A percentile compares a stretch with the other conserved stretches of the same genome.
These are phyloP conservation scores for Cicer yamashitae DNA, from an alignment of 306 rosid genomes.

Conservation along the genomic window DNA sequence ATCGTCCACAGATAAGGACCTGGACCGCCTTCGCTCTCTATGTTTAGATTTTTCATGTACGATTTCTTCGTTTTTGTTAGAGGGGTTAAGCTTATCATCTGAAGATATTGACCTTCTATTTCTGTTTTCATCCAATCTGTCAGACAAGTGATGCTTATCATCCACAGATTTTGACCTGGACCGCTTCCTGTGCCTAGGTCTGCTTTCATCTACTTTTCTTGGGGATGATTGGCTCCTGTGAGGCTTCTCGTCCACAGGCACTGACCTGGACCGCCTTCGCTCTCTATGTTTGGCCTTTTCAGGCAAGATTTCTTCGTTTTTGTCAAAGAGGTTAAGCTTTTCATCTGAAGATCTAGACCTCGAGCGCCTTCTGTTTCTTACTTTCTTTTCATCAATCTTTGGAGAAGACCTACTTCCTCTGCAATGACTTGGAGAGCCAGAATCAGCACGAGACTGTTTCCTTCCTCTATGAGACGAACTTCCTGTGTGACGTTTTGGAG, in stretches of 20 bases:
- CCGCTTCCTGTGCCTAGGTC: constrained; percentile 63
- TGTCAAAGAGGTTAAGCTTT: constrained; percentile 52
- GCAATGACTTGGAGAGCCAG: constrained; percentile 68
- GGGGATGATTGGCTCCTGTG: constrained; percentile 62
- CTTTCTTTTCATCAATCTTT: constrained; percentile 63
- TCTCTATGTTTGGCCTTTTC: constrained; percentile 68
- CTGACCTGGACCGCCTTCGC: constrained; percentile 76
- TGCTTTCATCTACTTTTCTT: constrained; percentile 64
- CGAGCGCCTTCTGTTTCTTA: constrained; percentile 69
- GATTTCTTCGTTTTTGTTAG: constrained; percentile 58
- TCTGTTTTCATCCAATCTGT: constrained; percentile 55
- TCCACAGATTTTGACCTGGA: constrained; percentile 87
- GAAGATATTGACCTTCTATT: constrained; percentile 63
- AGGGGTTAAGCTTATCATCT: constrained; percentile 57
- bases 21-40: constrained; percentile 70
- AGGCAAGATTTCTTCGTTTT: constrained; percentile 54
- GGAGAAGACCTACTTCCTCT: constrained; percentile 76
- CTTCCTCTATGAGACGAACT: constrained; percentile 70
- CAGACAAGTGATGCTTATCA: constrained; percentile 55
- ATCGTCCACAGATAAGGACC: constrained; percentile 73
- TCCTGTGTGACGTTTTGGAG: constrained; percentile 72
- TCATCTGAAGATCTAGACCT: constrained; percentile 77
- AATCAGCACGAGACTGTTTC: constrained; percentile 60
- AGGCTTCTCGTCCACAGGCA: constrained; percentile 67
- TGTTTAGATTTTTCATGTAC: constrained; percentile 62